Percentiles rank a stretch among this genome's conserved stretches.
phyloP scores from a whole-genome alignment of 1,139 yeast species.

The Zygoascus hellenicus region DNA sequence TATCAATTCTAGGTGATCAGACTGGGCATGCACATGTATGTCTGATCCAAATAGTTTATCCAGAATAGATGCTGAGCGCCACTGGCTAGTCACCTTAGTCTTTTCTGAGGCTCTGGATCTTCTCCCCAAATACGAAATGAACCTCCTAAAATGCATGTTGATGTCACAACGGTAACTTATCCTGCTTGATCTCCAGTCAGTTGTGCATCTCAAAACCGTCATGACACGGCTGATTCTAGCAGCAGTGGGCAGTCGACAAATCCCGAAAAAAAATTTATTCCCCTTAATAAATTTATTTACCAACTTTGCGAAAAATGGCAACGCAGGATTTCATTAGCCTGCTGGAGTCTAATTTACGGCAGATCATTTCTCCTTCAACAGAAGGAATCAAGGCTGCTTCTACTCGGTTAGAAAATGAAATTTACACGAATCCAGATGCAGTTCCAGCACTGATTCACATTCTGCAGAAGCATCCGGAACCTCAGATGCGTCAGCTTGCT shows the following conservation, averaged over 20 bases:
- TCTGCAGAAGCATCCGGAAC: slow-evolving; percentile 59
- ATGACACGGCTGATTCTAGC: neutral
- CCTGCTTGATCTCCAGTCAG: too few species aligned
- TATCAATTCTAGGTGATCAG: neutral
- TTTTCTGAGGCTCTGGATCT: neutral
- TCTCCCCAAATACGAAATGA: neutral
- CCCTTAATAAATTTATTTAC: slow-evolving; percentile 1
- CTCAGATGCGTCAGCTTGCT: slow-evolving; percentile 70
- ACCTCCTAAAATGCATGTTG: neutral
- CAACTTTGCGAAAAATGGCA: neutral
- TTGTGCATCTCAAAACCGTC: too few species aligned
- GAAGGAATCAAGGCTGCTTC: slow-evolving; percentile 80
- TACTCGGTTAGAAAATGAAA: slow-evolving; percentile 62
- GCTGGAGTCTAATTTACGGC: slow-evolving; percentile 72
- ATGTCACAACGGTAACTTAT: neutral
- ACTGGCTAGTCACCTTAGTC: too few species aligned
- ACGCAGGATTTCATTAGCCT: slow-evolving; percentile 58
- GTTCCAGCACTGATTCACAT: slow-evolving; percentile 81
- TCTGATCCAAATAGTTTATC: slow-evolving; percentile 2
- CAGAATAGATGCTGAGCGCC: neutral
- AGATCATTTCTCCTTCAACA: slow-evolving; percentile 72
- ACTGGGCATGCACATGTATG: neutral
- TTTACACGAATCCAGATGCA: slow-evolving; percentile 64
- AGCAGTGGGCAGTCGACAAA: neutral
- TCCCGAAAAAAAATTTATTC: slow-evolving; percentile 10